Evolutionary conservation across 2,329 filamentous ascomycete genomes (phyloP), one percentile per base, ranked within the genome.

Genomic region (Trichoderma koningiopsis): DNA sequence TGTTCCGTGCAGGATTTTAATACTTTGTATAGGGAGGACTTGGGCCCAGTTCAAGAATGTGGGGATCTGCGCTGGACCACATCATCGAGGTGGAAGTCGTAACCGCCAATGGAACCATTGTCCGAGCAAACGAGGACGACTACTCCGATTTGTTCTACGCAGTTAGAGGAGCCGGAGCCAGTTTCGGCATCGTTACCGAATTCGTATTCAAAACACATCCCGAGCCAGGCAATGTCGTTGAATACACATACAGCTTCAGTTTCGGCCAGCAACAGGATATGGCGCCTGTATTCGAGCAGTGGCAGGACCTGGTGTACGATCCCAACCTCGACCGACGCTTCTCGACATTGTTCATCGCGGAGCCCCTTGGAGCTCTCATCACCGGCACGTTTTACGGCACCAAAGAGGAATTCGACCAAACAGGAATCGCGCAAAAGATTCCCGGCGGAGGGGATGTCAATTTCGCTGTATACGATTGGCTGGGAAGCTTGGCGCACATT

Each of bases 331-430:
- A 88, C 71, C 83, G 86, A 52, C 85, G 87, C 22, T 89, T 91
- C 72, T 83, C 86, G 3, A 85, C 83, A 5, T 81, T 88, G 64
- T 85, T 91, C 65, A 81, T 87, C 40, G 79, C 88, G 56, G 81
- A 86, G 40, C 83, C 85, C 27, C 76, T 85, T 0, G 87, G 87
- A 1, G 83, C 83, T 66, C 75, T 88, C 69, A 85, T 91, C 72
- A 86, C 85, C 0, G 88, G 86, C 2, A 88, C 85, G 0, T 91
- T 87, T 73, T 90, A 88, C 73, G 89, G 89, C 11, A 85, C 85
- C 0, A 77, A 84, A 56, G 81, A 79, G 0, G 88, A 91, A 74
- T 91, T 84, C 73, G 74, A 84, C 4, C 81, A 81, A 2, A 81
- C 83, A 0, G 85, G 85, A 0, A 87, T 89, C 29, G 78, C 81